Evolutionary conservation across 1,284 basidiomycete genomes (phyloP), one percentile per base, ranked within the genome.

Genomic region (Ganoderma leucocontextum): DNA sequence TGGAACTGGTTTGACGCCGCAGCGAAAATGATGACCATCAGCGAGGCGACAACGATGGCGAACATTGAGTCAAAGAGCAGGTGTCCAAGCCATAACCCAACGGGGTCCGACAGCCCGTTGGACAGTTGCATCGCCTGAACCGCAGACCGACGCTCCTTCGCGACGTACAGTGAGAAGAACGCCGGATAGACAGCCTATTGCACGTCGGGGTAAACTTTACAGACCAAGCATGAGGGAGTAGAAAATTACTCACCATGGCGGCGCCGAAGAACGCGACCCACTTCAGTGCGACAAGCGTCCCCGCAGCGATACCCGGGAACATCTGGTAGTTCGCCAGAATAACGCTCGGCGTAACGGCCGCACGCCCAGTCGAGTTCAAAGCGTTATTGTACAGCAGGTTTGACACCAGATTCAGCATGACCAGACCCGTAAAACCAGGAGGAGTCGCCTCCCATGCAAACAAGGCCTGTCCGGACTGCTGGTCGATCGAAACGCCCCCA

Each of bases 111-210:
- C 39, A 94, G 81, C 0, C 93, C 93, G 75, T 95, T 95, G 41
- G 91, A 93, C 36, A 91, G 80, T 70, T 92, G 90, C 91, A 92
- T 95, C 6, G 91, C 91, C 79, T 90, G 92, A 2, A 90, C 91
- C 52, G 87, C 88, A 9, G 89, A 90, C 55, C 84, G 84, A 36
- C 88, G 86, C 76, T 91, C 92, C 71, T 84, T 86, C 19, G 88
- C 87, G 7, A 93, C 91, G 77, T 95, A 95, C 15, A 95, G 77
- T 10, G 91, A 85, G 70, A 91, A 93, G 78, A 95, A 95, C 0
- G 93, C 93, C 2, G 93, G 92, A 77, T 88, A 95, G 0, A 93
- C 88, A 19, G 89, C 85, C 88, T 92, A 73, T 0, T 5, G n/a
- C 44, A 19, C 19, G 19, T 47, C 19, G 15, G 12, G 29, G 29